Percentiles rank a stretch among this genome's conserved stretches.
phyloP scores from a whole-genome alignment of 2,329 filamentous ascomycete genomes.

The Dactylonectria macrodidyma region DNA sequence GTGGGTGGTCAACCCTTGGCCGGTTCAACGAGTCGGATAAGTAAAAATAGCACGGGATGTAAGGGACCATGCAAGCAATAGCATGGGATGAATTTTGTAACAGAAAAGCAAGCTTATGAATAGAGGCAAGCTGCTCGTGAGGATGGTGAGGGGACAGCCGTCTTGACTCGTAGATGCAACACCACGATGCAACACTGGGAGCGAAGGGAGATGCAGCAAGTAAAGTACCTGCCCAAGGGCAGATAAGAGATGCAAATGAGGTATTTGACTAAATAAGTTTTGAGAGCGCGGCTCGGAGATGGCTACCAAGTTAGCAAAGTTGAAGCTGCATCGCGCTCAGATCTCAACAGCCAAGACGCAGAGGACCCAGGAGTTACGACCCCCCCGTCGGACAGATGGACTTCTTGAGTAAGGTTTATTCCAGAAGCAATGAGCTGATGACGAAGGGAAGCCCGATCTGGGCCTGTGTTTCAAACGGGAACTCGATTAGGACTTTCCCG shows the following conservation, averaged over 20 bases:
- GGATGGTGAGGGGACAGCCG: too few species aligned
- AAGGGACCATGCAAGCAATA: constrained; percentile 32
- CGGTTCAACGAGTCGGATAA: constrained; percentile 41
- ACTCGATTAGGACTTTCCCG: constrained; percentile 1
- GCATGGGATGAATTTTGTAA: constrained; percentile 36
- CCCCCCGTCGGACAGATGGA: constrained; percentile 23
- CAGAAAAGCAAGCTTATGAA: constrained; percentile 12
- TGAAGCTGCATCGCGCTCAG: neutral
- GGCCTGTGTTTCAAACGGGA: neutral
- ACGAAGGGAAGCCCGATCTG: constrained; percentile 6
- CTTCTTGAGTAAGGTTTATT: constrained; percentile 26
- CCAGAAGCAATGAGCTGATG: constrained; percentile 10
- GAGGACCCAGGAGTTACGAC: neutral
- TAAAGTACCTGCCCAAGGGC: too few species aligned
- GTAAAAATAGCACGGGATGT: constrained; percentile 28
- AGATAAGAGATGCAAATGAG: too few species aligned
- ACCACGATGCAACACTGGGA: too few species aligned
- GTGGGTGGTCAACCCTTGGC: constrained; percentile 33
- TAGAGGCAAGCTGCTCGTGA: too few species aligned
- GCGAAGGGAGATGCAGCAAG: too few species aligned
- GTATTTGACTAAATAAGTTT: too few species aligned
- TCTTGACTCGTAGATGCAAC: too few species aligned
- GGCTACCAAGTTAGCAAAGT: constrained; percentile 22
- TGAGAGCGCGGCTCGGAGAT: too few species aligned
- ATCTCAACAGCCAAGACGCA: neutral